phyloP scores from a whole-genome alignment of 768 basidiomycete genomes.

The Termitomyces bulborhizus region DNA sequence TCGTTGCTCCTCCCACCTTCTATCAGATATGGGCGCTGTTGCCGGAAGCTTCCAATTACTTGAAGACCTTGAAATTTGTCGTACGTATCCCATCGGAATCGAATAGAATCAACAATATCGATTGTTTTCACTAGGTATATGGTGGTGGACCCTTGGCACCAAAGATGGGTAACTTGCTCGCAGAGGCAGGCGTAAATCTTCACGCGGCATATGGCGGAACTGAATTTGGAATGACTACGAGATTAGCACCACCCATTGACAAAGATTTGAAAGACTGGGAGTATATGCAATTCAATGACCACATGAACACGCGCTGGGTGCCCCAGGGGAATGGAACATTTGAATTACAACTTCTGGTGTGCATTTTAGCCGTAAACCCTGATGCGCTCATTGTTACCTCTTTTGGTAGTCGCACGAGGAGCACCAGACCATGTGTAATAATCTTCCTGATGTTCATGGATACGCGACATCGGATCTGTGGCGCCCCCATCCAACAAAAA shows the following conservation, averaged over 20 bases:
- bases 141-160: constrained; percentile 10
- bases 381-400: background rate
- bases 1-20: constrained; percentile 32
- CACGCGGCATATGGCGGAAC: constrained; percentile 12
- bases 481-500: constrained; percentile 2
- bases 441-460: constrained; percentile 2
- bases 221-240: constrained; percentile 11
- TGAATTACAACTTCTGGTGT: constrained; percentile 32
- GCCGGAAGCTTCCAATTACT: constrained; percentile 12
- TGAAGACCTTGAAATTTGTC: constrained; percentile 7
- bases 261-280: constrained; percentile 14
- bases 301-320: constrained; percentile 23
- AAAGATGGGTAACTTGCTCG: constrained; percentile 11
- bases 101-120: background rate
- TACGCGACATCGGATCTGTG: constrained; percentile 6
- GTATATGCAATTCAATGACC: constrained; percentile 9
- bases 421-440: background rate
- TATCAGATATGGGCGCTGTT: constrained; percentile 32
- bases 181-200: constrained; percentile 7
- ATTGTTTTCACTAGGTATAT: constrained; percentile 1
- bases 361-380: too few relatives aligned
- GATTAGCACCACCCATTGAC: constrained; percentile 9
- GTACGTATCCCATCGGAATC: constrained; percentile 1
- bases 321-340: constrained; percentile 29
- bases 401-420: background rate